Evolutionary conservation across 371 early-diverging fungal species (phyloP), one percentile per base, ranked within the genome.

Genomic region (Mortierella sp.): DNA sequence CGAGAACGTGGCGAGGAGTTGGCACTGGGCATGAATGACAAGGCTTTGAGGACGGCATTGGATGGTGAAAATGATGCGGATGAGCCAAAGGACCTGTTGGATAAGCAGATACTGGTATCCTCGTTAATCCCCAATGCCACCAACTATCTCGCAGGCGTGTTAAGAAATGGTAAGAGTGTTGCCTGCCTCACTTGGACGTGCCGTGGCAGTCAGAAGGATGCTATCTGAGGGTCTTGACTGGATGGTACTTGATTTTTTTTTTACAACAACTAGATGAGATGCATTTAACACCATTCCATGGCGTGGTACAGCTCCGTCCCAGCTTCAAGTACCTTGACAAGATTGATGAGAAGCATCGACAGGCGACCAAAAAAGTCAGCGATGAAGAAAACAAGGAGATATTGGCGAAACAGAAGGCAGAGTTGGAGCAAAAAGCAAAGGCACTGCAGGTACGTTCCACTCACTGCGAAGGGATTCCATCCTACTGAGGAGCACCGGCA

Each of bases 241-340:
- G n/a, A n/a, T n/a, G n/a, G n/a, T n/a, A 16, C n/a, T 34, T 58
- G 30, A 49, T 19, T 27, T 9, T 14, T n/a, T 41, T 38, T 12
- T 23, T 55, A 13, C 39, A 16, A 18, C 14, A 1, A 31, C 3
- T 65, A 91, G 93, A 86, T 51, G 94, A 89, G 59, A 80, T 96
- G 54, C 96, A 96, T 76, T 61, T 96, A 61, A 93, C 94, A 13
- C 91, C 92, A 3, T 72, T 96, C 26, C 72, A 78, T 7, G 84
- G 90, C 41, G 81, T 89, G 0, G 83, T 94, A 13, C 96, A 96
- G 71, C 81, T 96, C 61, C 88, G 94, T 8, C 95, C 95, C 2
- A 91, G 90, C 30, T 88, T 96, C 49, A 89, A 87, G 62, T 95
- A 96, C 70, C 81, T 95, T 38, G 97, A 96, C 66, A 90, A 92